These are phyloP conservation scores for Trichoderma sp. DNA, from an alignment of 2,329 filamentous ascomycete genomes.

Conservation along the genomic window DNA sequence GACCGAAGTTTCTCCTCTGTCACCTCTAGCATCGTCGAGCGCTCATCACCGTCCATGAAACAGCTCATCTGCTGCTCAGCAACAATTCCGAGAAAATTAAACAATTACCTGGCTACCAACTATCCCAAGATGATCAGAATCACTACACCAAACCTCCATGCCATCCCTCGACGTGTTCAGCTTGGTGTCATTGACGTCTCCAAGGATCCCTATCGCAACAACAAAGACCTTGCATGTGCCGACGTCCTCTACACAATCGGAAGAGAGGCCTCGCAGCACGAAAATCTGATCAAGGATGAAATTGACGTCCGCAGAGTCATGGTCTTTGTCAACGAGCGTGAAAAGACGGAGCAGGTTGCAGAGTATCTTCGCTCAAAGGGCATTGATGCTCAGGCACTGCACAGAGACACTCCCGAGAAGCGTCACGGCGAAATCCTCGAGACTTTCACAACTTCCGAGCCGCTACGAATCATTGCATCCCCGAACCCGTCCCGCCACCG, in stretches of 20 bases:
- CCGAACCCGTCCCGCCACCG: conserved; percentile 40
- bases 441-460: conserved; percentile 61
- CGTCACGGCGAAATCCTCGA: conserved; percentile 74
- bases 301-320: conserved; percentile 78
- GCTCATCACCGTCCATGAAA: conserved; percentile 73
- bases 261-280: conserved; percentile 63
- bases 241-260: conserved; percentile 94
- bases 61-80: conserved; percentile 92
- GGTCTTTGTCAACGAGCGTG: conserved; percentile 95
- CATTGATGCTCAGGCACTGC: conserved; percentile 81
- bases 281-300: conserved; percentile 52
- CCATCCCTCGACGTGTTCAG: conserved; percentile 91
- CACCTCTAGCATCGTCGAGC: conserved; percentile 79
- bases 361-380: conserved; percentile 78
- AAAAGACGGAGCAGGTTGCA: conserved; percentile 78
- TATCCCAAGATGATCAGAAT: conserved; percentile 83
- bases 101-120: conserved; percentile 74
- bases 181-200: conserved; percentile 89
- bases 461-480: conserved; percentile 34
- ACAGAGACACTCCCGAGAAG: conserved; percentile 76
- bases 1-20: conserved; percentile 87
- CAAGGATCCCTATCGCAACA: conserved; percentile 88
- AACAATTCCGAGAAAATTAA: conserved; percentile 87
- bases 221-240: conserved; percentile 88
- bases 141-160: conserved; percentile 92